These are phyloP conservation scores for Aspergillus viridinutans DNA, from an alignment of 2,329 filamentous ascomycete species.

Conservation along the genomic window DNA sequence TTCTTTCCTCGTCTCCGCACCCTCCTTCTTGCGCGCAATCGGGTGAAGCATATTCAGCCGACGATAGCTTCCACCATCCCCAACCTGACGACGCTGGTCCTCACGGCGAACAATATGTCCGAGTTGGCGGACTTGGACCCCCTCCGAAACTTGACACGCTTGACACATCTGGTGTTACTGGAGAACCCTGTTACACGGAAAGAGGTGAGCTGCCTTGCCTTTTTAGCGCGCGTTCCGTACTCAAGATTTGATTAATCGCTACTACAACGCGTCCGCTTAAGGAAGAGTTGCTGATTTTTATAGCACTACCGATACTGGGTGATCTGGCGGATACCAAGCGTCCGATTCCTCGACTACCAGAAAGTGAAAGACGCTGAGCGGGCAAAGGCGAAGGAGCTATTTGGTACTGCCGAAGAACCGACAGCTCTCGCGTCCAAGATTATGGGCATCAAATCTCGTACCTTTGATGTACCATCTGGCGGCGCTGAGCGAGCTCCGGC, in stretches of 20 bases:
- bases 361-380: slow-evolving; percentile 89
- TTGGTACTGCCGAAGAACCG: slow-evolving; percentile 72
- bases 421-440: slow-evolving; percentile 80
- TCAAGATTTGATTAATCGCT: background rate
- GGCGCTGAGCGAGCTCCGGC: slow-evolving; percentile 37
- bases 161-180: slow-evolving; percentile 76
- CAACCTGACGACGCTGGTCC: slow-evolving; percentile 73
- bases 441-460: slow-evolving; percentile 75
- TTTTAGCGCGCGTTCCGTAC: background rate
- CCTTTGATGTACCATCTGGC: slow-evolving; percentile 54
- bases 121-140: slow-evolving; percentile 86
- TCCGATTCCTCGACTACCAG: slow-evolving; percentile 87
- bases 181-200: slow-evolving; percentile 91
- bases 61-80: slow-evolving; percentile 71
- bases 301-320: slow-evolving; percentile 92
- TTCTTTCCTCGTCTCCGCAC: slow-evolving; percentile 83
- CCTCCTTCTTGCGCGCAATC: slow-evolving; percentile 84
- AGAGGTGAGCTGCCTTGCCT: slow-evolving; percentile 60
- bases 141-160: slow-evolving; percentile 61
- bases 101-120: slow-evolving; percentile 74
- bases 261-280: background rate
- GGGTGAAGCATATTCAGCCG: slow-evolving; percentile 75
- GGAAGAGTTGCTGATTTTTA: background rate
- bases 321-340: slow-evolving; percentile 76
- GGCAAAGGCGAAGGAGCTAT: slow-evolving; percentile 69